Evolutionary conservation across 495 filamentous ascomycete species (phyloP), one percentile per base, ranked within the genome.

Genomic region (Terfezia boudieri): DNA sequence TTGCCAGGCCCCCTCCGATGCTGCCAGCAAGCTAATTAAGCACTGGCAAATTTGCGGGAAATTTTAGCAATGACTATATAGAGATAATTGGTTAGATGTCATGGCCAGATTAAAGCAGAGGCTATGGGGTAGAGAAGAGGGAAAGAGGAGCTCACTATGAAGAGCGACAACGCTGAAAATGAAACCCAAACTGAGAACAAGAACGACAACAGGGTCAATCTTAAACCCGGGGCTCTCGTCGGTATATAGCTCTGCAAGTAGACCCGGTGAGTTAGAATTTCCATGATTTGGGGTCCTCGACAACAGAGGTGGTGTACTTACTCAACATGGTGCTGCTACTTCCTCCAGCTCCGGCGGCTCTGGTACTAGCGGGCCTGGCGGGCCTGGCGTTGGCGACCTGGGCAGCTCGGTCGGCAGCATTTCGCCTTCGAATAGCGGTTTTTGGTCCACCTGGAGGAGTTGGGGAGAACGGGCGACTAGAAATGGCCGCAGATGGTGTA

Each of bases 281-380:
- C 20, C 2, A 20, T 20, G 20, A 20, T 20, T 20, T 20, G 20
- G 20, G 20, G 26, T 32, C 26, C 26, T 32, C 26, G 32, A 9
- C 17, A 49, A 32, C 7, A 32, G 4, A 20, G 20, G 20, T 20
- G 20, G 26, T 32, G 26, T 32, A 76, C 79, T 56, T 76, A 80
- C 89, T 86, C 69, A 98, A 77, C 90, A 98, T 98, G 49, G 90
- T 98, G 68, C 86, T 90, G 67, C 82, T 90, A 60, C 87, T 94
- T 56, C 90, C 90, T 57, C 90, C 90, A 9, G 92, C 90, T 58
- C 92, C 90, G 14, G 90, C 90, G 36, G 89, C 80, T 58, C 92
- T 76, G 53, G 90, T 98, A 67, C 84, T 89, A 67, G 79, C 82
- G 26, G 90, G 90, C 52, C 90, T 72, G 51, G 79, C 82, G 26